phyloP scores from a whole-genome alignment of 140 eudicot genomes.

The Erigeron philadelphicus region DNA sequence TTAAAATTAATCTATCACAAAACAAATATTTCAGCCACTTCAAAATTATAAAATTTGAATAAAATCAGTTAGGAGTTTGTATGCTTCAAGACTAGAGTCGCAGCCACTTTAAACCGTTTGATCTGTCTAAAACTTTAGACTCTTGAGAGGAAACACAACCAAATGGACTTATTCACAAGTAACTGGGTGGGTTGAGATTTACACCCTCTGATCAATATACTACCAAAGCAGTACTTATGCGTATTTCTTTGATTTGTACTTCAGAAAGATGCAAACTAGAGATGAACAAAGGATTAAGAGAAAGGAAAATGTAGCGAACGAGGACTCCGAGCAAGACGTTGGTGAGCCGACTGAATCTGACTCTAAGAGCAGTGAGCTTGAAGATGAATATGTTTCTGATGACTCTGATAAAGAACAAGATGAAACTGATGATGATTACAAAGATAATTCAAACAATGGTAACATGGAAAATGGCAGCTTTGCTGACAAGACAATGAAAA shows the following conservation, averaged over 20 bases:
- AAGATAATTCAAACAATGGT: slow-evolving; percentile 22
- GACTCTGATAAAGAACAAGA: slow-evolving; percentile 28
- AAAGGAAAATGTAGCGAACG: slow-evolving; percentile 23
- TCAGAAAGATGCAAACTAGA: slow-evolving; percentile 44
- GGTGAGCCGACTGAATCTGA: slow-evolving; percentile 26
- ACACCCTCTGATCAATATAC: not conserved
- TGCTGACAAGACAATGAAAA: slow-evolving; percentile 23
- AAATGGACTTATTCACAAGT: not conserved
- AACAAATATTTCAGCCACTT: not conserved
- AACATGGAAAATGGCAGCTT: slow-evolving; percentile 15
- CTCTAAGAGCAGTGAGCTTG: slow-evolving; percentile 19
- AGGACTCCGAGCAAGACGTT: slow-evolving; percentile 47
- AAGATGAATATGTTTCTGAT: slow-evolving; percentile 17
- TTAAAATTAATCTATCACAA: slow-evolving; percentile 22
- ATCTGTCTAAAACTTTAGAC: not conserved
- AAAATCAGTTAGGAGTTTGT: slow-evolving; percentile 17
- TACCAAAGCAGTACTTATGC: not conserved
- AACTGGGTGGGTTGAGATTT: not conserved
- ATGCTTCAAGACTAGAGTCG: not conserved
- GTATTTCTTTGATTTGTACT: slow-evolving; percentile 11
- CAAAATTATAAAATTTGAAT: slow-evolving; percentile 28
- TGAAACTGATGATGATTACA: slow-evolving; percentile 30
- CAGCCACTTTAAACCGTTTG: not conserved
- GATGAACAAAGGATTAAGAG: slow-evolving; percentile 27
- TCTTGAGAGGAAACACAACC: slow-evolving; percentile 6